Evolutionary conservation across 768 basidiomycete species (phyloP).

Genomic region (Thelephora ganbajun): DNA sequence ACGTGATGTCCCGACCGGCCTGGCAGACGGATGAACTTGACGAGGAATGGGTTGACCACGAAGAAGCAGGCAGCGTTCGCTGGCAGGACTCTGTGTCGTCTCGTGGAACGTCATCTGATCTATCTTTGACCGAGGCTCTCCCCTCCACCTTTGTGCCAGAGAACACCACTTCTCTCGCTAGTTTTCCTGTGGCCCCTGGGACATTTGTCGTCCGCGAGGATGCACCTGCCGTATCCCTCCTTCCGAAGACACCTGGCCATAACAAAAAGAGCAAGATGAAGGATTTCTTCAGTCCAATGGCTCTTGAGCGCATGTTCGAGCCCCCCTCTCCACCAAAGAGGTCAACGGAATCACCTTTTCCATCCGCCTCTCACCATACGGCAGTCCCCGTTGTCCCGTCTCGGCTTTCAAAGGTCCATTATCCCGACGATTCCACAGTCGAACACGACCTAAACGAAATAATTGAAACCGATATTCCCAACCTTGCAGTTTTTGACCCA

Average conservation of each 20-base stretch:
- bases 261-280: slow-evolving; percentile 49
- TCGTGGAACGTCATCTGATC: slow-evolving; percentile 12
- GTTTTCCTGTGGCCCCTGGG: slow-evolving; percentile 27
- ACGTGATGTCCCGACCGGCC: slow-evolving; percentile 28
- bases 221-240: slow-evolving; percentile 34
- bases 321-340: slow-evolving; percentile 68
- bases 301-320: slow-evolving; percentile 86
- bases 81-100: slow-evolving; percentile 17
- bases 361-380: slow-evolving; percentile 9
- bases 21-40: slow-evolving; percentile 86
- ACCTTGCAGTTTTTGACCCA: slow-evolving; percentile 25
- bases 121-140: slow-evolving; percentile 8
- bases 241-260: slow-evolving; percentile 54
- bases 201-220: slow-evolving; percentile 72
- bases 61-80: slow-evolving; percentile 21
- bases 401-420: slow-evolving; percentile 23
- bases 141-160: slow-evolving; percentile 21
- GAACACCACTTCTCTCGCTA: slow-evolving; percentile 25
- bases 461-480: slow-evolving; percentile 34
- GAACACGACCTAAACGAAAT: slow-evolving; percentile 25
- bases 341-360: slow-evolving; percentile 9
- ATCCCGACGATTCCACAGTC: slow-evolving; percentile 15
- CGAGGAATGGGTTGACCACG: slow-evolving; percentile 80
- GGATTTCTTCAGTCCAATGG: slow-evolving; percentile 79
- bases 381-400: slow-evolving; percentile 17